Evolutionary conservation across 352 stramenopile genomes (phyloP).

Genomic region (Pythium dissotocum): DNA sequence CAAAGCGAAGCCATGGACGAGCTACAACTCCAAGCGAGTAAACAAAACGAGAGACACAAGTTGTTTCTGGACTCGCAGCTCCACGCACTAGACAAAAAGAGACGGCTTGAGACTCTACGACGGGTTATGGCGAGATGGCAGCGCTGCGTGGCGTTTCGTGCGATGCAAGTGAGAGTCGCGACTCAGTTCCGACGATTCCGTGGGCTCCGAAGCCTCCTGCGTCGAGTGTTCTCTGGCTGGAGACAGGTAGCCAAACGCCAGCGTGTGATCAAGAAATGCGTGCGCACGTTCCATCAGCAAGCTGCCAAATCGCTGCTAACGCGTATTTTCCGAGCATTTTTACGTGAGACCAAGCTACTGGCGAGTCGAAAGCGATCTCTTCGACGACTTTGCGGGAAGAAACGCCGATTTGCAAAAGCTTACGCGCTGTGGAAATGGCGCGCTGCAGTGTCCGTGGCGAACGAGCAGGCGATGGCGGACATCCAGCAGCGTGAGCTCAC

Average conservation of each 20-base stretch:
- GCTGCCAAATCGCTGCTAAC: not conserved
- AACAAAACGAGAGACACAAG: slow-evolving; percentile 29
- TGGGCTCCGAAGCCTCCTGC: not conserved
- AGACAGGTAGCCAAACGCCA: not conserved
- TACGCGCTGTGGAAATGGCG: slow-evolving; percentile 9
- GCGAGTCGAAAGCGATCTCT: not conserved
- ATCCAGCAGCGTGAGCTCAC: slow-evolving; percentile 26
- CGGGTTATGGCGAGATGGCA: slow-evolving; percentile 25
- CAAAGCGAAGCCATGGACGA: slow-evolving; percentile 37
- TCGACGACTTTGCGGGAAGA: not conserved
- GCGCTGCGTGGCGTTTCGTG: slow-evolving; percentile 10
- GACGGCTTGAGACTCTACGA: slow-evolving; percentile 20
- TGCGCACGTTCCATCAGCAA: too few relatives aligned
- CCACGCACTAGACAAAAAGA: slow-evolving; percentile 24
- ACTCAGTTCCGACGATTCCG: slow-evolving; percentile 3
- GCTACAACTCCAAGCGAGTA: slow-evolving; percentile 30
- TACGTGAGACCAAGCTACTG: not conserved
- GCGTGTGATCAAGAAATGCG: not conserved
- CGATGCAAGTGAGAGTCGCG: slow-evolving; percentile 9
- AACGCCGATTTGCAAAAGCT: not conserved
- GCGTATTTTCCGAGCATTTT: not conserved
- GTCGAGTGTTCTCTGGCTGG: slow-evolving; percentile 2
- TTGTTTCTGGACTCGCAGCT: slow-evolving; percentile 27
- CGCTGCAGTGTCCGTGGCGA: not conserved
- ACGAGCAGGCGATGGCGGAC: slow-evolving; percentile 4